These are phyloP conservation scores for Artemisia annua DNA, from an alignment of 129 eudicot genomes.

Conservation along the genomic window DNA sequence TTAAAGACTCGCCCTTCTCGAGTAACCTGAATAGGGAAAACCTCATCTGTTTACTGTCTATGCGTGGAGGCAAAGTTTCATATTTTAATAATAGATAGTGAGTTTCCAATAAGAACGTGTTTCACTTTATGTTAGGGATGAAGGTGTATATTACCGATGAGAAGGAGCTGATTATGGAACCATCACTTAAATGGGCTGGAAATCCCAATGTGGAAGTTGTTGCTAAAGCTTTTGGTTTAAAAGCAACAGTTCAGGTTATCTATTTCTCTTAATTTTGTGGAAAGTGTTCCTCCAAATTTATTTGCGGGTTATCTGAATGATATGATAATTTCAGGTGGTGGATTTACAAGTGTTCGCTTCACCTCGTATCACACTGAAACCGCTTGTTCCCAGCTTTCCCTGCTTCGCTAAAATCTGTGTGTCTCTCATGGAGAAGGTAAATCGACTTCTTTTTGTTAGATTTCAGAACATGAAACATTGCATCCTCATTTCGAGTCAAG, in stretches of 20 bases:
- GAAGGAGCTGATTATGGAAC: constrained; percentile 98
- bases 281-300: constrained; percentile 2
- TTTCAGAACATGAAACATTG: not conserved
- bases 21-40: too few species aligned
- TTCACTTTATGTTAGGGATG: constrained; percentile 57
- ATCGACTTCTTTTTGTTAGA: not conserved
- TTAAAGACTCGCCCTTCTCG: too few species aligned
- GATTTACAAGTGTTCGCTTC: constrained; percentile 89
- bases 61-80: too few species aligned
- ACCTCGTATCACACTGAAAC: constrained; percentile 93
- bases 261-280: constrained; percentile 1
- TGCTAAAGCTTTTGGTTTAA: constrained; percentile 90
- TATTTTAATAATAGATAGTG: not conserved
- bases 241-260: constrained; percentile 87
- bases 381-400: constrained; percentile 97
- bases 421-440: constrained; percentile 95
- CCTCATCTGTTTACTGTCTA: too few species aligned
- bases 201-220: constrained; percentile 79
- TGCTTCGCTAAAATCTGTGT: constrained; percentile 87
- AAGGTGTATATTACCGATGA: constrained; percentile 90
- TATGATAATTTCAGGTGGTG: constrained; percentile 55
- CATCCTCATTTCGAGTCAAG: too few species aligned
- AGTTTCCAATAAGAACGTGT: not conserved
- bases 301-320: constrained; percentile 9
- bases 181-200: constrained; percentile 90